Evolutionary conservation across 768 basidiomycete genomes (phyloP).

Genomic region (Brasilioporus rufonigricans): DNA sequence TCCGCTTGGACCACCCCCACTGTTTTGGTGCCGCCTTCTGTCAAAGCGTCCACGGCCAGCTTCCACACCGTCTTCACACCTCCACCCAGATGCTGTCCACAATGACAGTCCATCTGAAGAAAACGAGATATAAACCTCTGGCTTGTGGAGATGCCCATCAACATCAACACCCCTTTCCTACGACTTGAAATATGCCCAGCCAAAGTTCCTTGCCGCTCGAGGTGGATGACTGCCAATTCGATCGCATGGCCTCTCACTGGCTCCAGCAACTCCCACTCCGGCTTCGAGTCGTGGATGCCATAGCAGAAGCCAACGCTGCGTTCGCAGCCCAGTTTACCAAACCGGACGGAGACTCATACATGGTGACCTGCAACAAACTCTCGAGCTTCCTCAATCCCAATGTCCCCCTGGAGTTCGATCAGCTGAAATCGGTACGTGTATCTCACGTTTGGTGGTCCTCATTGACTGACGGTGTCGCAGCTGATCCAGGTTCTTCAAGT

Average conservation of each 20-base stretch:
- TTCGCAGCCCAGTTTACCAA: conserved; percentile 14
- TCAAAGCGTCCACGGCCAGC: neutral
- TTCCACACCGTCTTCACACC: neutral
- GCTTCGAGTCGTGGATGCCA: neutral
- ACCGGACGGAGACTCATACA: conserved; percentile 12
- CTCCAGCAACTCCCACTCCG: neutral
- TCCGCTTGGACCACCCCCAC: conserved; percentile 6
- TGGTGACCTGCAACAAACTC: conserved; percentile 11
- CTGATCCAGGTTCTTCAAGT: conserved; percentile 21
- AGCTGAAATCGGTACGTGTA: conserved; percentile 16
- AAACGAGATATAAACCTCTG: conserved; percentile 8
- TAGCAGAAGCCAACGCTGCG: conserved; percentile 12
- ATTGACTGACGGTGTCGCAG: conserved; percentile 8
- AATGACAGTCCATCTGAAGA: neutral
- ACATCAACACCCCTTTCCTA: neutral
- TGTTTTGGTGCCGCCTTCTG: neutral
- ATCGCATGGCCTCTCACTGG: neutral
- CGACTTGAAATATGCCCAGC: no score
- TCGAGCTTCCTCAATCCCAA: conserved; percentile 7
- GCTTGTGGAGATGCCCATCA: neutral
- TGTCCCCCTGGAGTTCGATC: neutral
- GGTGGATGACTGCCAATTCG: neutral
- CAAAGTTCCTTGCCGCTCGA: neutral
- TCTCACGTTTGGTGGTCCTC: neutral
- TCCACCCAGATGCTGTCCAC: neutral